Evolutionary conservation across 164 flowering plant species (phyloP), one percentile per base, ranked within the genome.

Genomic region (Tetracentron sinense): DNA sequence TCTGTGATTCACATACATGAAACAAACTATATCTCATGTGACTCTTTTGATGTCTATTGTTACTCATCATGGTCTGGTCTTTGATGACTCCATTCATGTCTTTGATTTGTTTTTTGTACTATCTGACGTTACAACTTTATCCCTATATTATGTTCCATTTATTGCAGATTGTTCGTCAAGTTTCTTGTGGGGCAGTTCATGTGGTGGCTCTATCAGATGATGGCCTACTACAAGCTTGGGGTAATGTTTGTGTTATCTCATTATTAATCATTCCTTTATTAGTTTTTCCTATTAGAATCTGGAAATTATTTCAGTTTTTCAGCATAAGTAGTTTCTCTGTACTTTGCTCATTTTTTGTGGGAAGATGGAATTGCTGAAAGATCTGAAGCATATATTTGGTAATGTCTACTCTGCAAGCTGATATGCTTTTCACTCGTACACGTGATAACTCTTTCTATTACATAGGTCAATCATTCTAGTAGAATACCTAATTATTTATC

Each of bases 131-230:
- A n/a, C n/a, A n/a, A n/a, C n/a, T n/a, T n/a, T n/a, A 21, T 56
- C 46, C 27, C 7, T 50, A 58, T 60, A 29, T 0, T n/a, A 22
- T 28, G n/a, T 31, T 56, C 46, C 31, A 47, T 59, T 54, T 61
- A 31, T 69, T 63, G 19, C 75, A 94, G 99, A 76, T 81, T 55
- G 78, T 94, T 48, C 84, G 79, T 63, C 93, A 91, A 81, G 99
- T 91, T 60, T 89, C 97, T 50, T 95, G 97, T 84, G 99, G 97
- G 25, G 87, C 93, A 64, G 92, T 75, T 69, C 97, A 95, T 85
- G 94, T 80, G 63, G 86, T 89, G 65, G 97, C 94, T 66, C 67
- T 95, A 57, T 91, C 99, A 42, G 89, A 89, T 56, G 89, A 89
- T 65, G 99, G 99, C 64, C 72, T 83, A 53, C 72, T 92, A 33